Evolutionary conservation across 345 rosid species (phyloP).

Genomic region (Pistacia integerrima): DNA sequence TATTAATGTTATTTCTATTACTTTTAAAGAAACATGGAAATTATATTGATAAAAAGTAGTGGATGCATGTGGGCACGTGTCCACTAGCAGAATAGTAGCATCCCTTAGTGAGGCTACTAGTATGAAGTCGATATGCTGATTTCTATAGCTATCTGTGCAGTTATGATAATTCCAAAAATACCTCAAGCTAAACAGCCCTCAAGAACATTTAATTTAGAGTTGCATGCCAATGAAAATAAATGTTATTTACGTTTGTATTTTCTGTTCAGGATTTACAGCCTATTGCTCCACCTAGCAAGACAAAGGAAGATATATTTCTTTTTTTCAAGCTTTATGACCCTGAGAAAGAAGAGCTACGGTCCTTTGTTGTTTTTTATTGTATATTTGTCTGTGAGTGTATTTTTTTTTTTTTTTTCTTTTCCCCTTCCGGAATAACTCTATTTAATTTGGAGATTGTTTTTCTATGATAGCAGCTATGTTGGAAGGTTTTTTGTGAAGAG

Average conservation of each 20-base stretch:
- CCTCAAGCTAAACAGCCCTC: too few species aligned
- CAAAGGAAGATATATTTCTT: constrained; percentile 67
- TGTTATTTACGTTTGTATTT: constrained; percentile 15
- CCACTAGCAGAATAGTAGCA: not conserved
- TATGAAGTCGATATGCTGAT: too few species aligned
- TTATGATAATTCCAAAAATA: too few species aligned
- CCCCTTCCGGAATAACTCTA: not conserved
- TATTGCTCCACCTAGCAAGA: constrained; percentile 54
- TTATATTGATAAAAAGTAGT: not conserved
- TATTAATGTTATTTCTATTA: too few species aligned
- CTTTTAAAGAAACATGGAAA: not conserved
- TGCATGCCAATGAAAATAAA: not conserved
- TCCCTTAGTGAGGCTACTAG: too few species aligned
- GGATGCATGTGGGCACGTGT: not conserved
- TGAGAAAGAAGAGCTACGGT: constrained; percentile 62
- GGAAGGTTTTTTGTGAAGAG: constrained; percentile 74
- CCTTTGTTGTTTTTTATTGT: constrained; percentile 12
- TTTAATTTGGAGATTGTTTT: constrained; percentile 13
- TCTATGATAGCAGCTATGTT: constrained; percentile 42
- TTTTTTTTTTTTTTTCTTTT: not conserved
- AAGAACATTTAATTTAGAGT: too few species aligned
- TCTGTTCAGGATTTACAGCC: constrained; percentile 55
- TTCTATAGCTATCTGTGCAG: too few species aligned
- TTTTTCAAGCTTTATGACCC: constrained; percentile 80
- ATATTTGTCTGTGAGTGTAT: not conserved